A percentile compares a stretch with the other conserved stretches of the same genome.
Evolutionary conservation across 768 basidiomycete species (phyloP).

Genomic region (Amanita thiersii): DNA sequence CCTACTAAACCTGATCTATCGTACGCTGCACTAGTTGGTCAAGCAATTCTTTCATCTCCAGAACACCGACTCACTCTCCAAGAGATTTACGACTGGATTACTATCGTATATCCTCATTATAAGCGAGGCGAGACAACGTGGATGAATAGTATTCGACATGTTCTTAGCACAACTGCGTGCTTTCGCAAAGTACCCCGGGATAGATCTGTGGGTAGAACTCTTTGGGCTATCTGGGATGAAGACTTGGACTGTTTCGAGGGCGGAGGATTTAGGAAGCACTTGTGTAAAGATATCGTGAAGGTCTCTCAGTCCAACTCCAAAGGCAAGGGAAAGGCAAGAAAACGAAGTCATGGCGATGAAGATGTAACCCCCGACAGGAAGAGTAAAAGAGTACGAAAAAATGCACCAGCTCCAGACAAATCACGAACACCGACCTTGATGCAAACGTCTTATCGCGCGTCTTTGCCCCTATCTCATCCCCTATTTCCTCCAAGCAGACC

Average conservation of each 20-base stretch:
- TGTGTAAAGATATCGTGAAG: constrained; percentile 40
- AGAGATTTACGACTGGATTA: constrained; percentile 96
- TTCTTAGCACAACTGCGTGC: constrained; percentile 84
- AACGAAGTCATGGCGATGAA: constrained; percentile 24
- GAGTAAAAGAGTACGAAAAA: constrained; percentile 40
- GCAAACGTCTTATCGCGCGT: constrained; percentile 16
- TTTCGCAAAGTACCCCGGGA: constrained; percentile 83
- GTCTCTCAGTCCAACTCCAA: constrained; percentile 20
- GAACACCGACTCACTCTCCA: constrained; percentile 83
- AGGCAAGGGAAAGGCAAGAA: constrained; percentile 26
- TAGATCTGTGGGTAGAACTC: constrained; percentile 69
- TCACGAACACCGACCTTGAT: constrained; percentile 15
- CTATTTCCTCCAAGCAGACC: constrained; percentile 47
- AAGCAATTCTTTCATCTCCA: constrained; percentile 82
- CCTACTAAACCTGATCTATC: constrained; percentile 76
- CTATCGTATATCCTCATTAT: constrained; percentile 88
- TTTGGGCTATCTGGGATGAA: constrained; percentile 83
- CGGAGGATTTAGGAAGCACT: constrained; percentile 71
- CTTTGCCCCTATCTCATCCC: constrained; percentile 22
- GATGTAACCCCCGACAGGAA: constrained; percentile 32
- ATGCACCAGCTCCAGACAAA: constrained; percentile 16
- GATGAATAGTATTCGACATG: constrained; percentile 99
- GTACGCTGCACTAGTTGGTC: constrained; percentile 94
- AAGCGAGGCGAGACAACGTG: constrained; percentile 90
- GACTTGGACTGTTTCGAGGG: constrained; percentile 77